Evolutionary conservation across 306 rosid genomes (phyloP), one percentile per base, ranked within the genome.

Genomic region (Ormosia emarginata): DNA sequence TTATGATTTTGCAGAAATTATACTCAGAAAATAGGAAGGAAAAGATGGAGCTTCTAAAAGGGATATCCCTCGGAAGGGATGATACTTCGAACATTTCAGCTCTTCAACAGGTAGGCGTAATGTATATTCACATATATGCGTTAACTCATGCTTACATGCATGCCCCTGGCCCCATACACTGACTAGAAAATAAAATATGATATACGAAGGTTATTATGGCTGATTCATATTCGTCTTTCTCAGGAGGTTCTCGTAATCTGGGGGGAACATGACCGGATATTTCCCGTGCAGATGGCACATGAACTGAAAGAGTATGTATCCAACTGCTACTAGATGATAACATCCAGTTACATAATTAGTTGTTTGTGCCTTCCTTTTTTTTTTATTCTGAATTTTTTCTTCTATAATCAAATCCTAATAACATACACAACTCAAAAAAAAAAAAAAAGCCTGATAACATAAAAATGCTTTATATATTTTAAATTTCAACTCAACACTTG

Each of bases 171-270:
- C 24, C 2, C 61, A 61, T n/a, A 46, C 24, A 33, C 36, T 10
- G 4, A 18, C 33, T 79, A 44, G 15, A 8, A 55, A 71, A 36
- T 64, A 53, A 79, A 44, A 84, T 61, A 4, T 77, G 37, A 41
- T 50, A 17, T 78, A 67, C 13, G 11, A 70, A 32, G 0, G 3
- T 63, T 71, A 14, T 1, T 14, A 32, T 53, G 39, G 32, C 17
- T 47, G 24, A 46, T 69, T 33, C n/a, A 72, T 46, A 34, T 47
- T 50, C 2, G 0, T 66, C 2, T 17, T 43, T 4, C 8, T 8
- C 83, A 93, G 98, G 98, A 93, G 82, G 98, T 92, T 52, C 83
- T 95, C 78, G 71, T 93, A 34, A 24, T 95, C 29, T 93, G 98
- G 99, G 99, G 99, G 40, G 94, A 93, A 10, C 84, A 81, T 18